A percentile compares a stretch with the other conserved stretches of the same genome.
These are phyloP conservation scores for Triangularia verruculosa DNA, from an alignment of 2,329 filamentous ascomycete species.

Conservation along the genomic window DNA sequence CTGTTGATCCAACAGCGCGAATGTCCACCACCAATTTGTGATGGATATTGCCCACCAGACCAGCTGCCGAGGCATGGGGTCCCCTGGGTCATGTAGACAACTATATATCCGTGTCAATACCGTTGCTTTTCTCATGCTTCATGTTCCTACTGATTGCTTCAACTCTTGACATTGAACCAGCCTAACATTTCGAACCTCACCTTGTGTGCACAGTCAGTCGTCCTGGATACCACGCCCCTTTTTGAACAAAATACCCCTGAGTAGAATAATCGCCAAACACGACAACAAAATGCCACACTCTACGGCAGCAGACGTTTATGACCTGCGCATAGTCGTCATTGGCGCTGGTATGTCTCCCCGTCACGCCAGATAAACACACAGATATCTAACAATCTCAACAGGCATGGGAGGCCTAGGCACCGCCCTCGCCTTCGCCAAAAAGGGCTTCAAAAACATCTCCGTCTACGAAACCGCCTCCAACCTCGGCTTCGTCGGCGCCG, in stretches of 20 bases:
- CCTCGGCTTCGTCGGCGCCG: slow-evolving; percentile 78
- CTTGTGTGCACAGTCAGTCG: not conserved
- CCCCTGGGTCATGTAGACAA: slow-evolving; percentile 8
- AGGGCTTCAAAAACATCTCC: slow-evolving; percentile 70
- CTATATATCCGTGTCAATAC: slow-evolving; percentile 10
- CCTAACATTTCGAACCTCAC: not conserved
- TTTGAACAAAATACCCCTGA: not conserved
- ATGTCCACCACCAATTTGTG: not conserved
- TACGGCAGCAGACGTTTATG: slow-evolving; percentile 29
- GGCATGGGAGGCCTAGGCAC: slow-evolving; percentile 76
- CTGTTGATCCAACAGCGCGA: not conserved
- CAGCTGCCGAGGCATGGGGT: slow-evolving; percentile 23
- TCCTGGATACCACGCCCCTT: not conserved
- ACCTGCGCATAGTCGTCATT: slow-evolving; percentile 34
- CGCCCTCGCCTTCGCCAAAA: slow-evolving; percentile 70
- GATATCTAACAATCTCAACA: slow-evolving; percentile 30
- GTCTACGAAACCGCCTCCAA: slow-evolving; percentile 72
- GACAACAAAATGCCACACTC: not conserved
- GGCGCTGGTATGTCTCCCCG: slow-evolving; percentile 31
- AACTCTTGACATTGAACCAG: not conserved
- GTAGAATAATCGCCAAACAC: not conserved
- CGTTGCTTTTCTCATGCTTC: not conserved
- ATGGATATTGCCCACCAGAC: slow-evolving; percentile 3
- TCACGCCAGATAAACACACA: not conserved
- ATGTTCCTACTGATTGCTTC: not conserved